Evolutionary conservation across 345 rosid species (phyloP), one percentile per base, ranked within the genome.

Genomic region (Salix viminalis): DNA sequence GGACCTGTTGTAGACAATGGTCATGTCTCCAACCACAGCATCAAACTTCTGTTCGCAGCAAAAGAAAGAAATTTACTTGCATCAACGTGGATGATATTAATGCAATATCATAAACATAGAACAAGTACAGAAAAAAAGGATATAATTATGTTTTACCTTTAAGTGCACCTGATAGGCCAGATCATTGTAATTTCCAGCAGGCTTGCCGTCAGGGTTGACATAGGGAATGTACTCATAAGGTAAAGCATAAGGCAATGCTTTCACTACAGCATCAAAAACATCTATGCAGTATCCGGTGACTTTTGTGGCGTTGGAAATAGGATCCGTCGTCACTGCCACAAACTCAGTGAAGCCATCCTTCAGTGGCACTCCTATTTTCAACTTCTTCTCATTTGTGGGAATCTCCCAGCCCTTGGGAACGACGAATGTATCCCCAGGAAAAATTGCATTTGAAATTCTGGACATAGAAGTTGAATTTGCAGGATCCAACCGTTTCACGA

Each of bases 221-320:
- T 83, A 90, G 23, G 95, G 85, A 5, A 82, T 37, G 28, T 89
- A 84, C 71, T 89, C 87, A 62, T 84, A 91, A 12, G 90, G 93
- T 71, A 92, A 86, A 68, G 95, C 93, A 75, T 94, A 94, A 21
- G 97, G 97, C 81, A 94, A 79, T 78, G 87, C 81, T 65, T 86
- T 90, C 46, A 90, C n/a, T 28, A 92, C 97, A 4, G 91, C 90
- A 41, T 66, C 81, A 78, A 92, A 94, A 41, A 94, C 91, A 65
- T 92, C 98, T 37, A 91, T 88, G 87, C 97, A 90, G 87, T 83
- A 94, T 41, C 98, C 98, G 32, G 85, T 70, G 75, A 90, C 75
- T 56, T 61, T 44, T 8, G n/a, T 8, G 26, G 65, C 4, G 46
- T 77, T 70, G 50, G 89, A 90, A 23, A 65, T 77, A 32, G 77